Evolutionary conservation across 306 rosid species (phyloP), one percentile per base, ranked within the genome.

Genomic region (Comarum palustre): DNA sequence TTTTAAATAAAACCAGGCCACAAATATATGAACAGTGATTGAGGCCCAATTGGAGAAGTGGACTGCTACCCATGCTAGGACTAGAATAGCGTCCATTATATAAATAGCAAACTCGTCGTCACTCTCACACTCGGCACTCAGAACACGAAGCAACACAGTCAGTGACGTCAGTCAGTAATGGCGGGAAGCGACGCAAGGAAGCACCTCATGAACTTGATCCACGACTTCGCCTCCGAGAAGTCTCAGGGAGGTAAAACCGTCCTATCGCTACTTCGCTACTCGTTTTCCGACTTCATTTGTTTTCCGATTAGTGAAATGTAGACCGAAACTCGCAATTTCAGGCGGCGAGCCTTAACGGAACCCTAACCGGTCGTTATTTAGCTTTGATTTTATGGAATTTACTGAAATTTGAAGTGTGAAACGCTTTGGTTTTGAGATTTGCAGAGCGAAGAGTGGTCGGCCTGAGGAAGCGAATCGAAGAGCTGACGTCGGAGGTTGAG

Each of bases 211-310:
- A 75, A 80, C 70, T 82, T 89, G 29, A 88, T 94, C 29, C 92
- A 87, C 78, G 86, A 84, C 77, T 83, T 84, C 71, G 92, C 90
- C 34, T 52, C 96, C n/a, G 99, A 94, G 79, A 89, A 86, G 77
- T 77, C 83, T 47, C 90, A 86, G 77, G 96, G 95, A 85, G 97
- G 98, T 93, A 79, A 34, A 46, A 3, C 36, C 5, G 8, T n/a
- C n/a, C 68, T 4, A 31, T 11, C 11, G 22, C 64, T 34, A 6
- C 57, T 12, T 11, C 11, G 22, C 64, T 34, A 6, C 57, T 12
- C 20, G 4, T 17, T 58, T 58, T 58, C 5, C 42, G 31, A 19
- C 3, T 47, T 66, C 10, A 60, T 73, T 76, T 78, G 45, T 75
- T 14, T 73, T 12, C 73, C 58, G 45, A 65, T 2, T 20, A 8